These are phyloP conservation scores for Paraurostyla sp. DNA, from an alignment of 73 alveolate genomes.

Conservation along the genomic window DNA sequence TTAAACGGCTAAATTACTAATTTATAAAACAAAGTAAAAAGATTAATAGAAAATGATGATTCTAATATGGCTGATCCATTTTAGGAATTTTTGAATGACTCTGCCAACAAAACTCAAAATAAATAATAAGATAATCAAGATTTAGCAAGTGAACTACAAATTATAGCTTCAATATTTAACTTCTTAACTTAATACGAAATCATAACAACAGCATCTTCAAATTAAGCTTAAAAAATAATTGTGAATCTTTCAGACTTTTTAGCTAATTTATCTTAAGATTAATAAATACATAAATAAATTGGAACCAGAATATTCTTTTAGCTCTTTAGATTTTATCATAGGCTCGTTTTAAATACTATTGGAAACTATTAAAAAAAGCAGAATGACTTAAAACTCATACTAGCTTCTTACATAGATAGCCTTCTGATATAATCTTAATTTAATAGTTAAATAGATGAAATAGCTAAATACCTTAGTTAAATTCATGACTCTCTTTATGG, in stretches of 20 bases:
- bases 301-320: not conserved
- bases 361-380: not conserved
- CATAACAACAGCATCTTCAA: not conserved
- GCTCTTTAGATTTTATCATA: conserved; percentile 33
- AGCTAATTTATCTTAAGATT: not conserved
- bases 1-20: not conserved
- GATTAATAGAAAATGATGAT: not conserved
- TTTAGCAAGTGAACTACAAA: not conserved
- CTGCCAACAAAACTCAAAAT: not conserved
- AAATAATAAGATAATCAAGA: not conserved
- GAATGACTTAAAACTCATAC: not conserved
- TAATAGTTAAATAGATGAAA: not conserved
- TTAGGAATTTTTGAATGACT: conserved; percentile 28
- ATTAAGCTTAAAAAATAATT: not conserved
- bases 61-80: conserved; percentile 12
- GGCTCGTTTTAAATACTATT: not conserved
- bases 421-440: not conserved
- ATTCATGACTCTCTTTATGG: not conserved
- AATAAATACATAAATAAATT: not conserved
- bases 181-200: conserved; percentile 3
- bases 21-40: not conserved
- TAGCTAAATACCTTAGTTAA: not conserved
- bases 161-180: conserved; percentile 8
- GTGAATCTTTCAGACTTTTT: not conserved
- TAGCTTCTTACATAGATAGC: conserved; percentile 13